Percentiles rank a stretch among this genome's conserved stretches.
Evolutionary conservation across 1,284 basidiomycete species (phyloP).

Genomic region (Athelia psychrophila): DNA sequence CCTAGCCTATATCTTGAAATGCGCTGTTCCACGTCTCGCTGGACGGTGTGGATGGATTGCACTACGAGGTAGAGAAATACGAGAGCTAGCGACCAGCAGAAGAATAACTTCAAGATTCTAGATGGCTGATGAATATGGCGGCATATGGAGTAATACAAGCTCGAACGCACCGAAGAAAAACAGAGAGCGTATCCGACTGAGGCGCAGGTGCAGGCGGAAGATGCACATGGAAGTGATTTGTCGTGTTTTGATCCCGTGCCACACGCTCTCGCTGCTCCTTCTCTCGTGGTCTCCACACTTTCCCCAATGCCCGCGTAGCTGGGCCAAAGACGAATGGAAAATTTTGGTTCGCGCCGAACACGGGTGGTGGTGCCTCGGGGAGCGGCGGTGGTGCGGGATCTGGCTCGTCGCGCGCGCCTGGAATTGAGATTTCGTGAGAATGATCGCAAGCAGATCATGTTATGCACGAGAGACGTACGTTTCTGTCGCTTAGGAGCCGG

Average conservation of each 20-base stretch:
- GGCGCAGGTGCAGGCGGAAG: slow-evolving; percentile 56
- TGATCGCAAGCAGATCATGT: too few species aligned
- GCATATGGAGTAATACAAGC: slow-evolving; percentile 3
- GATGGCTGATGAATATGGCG: slow-evolving; percentile 7
- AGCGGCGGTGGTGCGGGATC: slow-evolving; percentile 43
- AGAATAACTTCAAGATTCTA: slow-evolving; percentile 92
- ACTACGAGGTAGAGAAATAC: slow-evolving; percentile 85
- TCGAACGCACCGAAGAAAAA: slow-evolving; percentile 70
- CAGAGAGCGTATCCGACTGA: slow-evolving; percentile 63
- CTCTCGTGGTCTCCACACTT: slow-evolving; percentile 65
- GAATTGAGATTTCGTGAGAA: slow-evolving; percentile 4
- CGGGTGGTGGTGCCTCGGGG: slow-evolving; percentile 39
- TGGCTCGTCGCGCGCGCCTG: slow-evolving; percentile 56
- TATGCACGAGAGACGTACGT: slow-evolving; percentile 46
- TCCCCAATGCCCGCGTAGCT: slow-evolving; percentile 66
- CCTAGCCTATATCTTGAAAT: slow-evolving; percentile 90
- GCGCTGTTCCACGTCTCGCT: slow-evolving; percentile 86
- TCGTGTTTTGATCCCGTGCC: slow-evolving; percentile 55
- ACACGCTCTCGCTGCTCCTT: slow-evolving; percentile 36
- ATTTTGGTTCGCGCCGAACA: slow-evolving; percentile 60
- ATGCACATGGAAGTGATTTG: slow-evolving; percentile 80
- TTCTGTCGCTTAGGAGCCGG: slow-evolving; percentile 60
- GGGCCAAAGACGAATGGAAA: slow-evolving; percentile 71
- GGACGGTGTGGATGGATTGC: slow-evolving; percentile 86
- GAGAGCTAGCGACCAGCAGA: slow-evolving; percentile 84